Base-by-base conservation (phyloP, 495 filamentous ascomycete genomes). In the Penicillium goetzii region DNA sequence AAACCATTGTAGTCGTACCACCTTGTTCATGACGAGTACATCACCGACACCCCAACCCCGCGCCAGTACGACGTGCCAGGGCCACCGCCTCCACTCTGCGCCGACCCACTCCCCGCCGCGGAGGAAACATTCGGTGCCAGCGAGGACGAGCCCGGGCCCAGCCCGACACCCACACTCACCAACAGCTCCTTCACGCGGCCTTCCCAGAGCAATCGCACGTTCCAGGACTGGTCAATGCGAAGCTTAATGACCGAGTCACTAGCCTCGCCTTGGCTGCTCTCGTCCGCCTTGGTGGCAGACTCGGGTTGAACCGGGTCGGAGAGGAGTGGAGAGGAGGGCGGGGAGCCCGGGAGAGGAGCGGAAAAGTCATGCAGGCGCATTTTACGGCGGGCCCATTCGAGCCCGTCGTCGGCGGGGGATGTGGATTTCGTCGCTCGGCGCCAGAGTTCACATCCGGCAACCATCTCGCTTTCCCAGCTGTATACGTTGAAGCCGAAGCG, bases 401-500 rank as follows among this genome's bases (percentile, higher is more conserved):
- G 66, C 8, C 68, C 76, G 54, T 84, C 81, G 51, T 80, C 72
- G 32, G 60, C 52, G 45, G 53, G 28, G 45, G 74, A 73, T 47
- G 45, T 62, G 19, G 60, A 47, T 74, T 78, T 65, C 74, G 74
- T 85, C 74, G 75, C 83, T 51, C 76, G 76, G 56, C 85, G 82
- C 94, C 96, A 99, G 32, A 97, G 78, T 74, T 99, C 96, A 73
- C 88, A 90, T 14, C 96, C 95, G 10, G 97, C 81, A 43, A 90
- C 89, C 80, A 97, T 85, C 40, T 96, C 93, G 72, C 92, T 96
- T 78, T 98, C 95, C 79, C 97, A 99, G 69, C 91, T 96, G 78
- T 97, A 97, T 55, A 97, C 92, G 72, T 99, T 99, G 74, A 98
- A 99, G 65, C 95, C 92, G 78, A 98, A 94, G 43, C 89, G 86